Conservation (phyloP, 2,329 filamentous ascomycete species). For the Pseudogymnoascus sp. region DNA sequence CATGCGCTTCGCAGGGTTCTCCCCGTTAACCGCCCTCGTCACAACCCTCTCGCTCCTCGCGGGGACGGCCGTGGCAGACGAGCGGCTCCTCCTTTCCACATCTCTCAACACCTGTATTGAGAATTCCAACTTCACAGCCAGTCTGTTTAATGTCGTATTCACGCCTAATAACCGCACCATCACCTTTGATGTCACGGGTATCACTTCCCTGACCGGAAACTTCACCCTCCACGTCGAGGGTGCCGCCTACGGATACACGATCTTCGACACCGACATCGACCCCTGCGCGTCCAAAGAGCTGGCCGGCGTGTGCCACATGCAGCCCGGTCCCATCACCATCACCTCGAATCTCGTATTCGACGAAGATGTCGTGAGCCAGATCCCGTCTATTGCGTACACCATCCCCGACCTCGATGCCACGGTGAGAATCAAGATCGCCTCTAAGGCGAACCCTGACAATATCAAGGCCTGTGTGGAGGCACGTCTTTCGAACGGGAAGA, state of each 20-base stretch:
- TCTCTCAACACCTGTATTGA: slow-evolving; percentile 80
- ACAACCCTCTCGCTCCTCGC: slow-evolving; percentile 9
- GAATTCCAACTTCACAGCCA: slow-evolving; percentile 79
- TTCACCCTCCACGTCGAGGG: slow-evolving; percentile 70
- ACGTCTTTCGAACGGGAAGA: slow-evolving; percentile 81
- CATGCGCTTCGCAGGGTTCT: slow-evolving; percentile 8
- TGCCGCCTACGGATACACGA: slow-evolving; percentile 73
- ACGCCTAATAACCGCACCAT: slow-evolving; percentile 68
- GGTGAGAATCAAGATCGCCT: slow-evolving; percentile 74
- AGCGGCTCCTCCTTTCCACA: slow-evolving; percentile 66
- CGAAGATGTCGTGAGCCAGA: slow-evolving; percentile 47
- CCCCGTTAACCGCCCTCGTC: background rate
- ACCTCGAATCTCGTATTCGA: slow-evolving; percentile 60
- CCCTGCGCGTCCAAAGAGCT: slow-evolving; percentile 63
- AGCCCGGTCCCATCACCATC: slow-evolving; percentile 70
- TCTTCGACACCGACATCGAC: slow-evolving; percentile 59
- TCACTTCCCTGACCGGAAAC: slow-evolving; percentile 75
- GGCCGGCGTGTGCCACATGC: slow-evolving; percentile 82
- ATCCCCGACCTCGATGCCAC: slow-evolving; percentile 87
- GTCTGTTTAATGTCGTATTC: slow-evolving; percentile 77
- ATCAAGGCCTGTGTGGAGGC: slow-evolving; percentile 83
- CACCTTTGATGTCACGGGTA: slow-evolving; percentile 66
- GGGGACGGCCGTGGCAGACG: slow-evolving; percentile 41
- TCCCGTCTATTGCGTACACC: slow-evolving; percentile 79
- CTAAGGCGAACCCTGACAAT: slow-evolving; percentile 45